phyloP scores from a whole-genome alignment of 2,329 filamentous ascomycete genomes.

The Exophiala bonariae region DNA sequence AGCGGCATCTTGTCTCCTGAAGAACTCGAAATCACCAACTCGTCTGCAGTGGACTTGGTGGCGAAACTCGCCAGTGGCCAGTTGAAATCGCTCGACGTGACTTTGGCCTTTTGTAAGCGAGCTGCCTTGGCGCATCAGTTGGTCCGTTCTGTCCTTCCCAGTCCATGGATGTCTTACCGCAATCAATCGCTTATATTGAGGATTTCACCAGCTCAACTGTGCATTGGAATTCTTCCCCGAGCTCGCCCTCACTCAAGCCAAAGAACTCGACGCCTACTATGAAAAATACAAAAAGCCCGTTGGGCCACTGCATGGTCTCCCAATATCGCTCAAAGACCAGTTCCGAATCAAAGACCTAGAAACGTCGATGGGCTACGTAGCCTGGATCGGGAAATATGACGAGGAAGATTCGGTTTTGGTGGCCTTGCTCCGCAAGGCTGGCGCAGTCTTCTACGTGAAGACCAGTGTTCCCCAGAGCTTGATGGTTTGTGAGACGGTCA shows the following conservation, averaged over 20 bases:
- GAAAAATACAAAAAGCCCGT: constrained; percentile 30
- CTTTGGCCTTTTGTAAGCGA: constrained; percentile 42
- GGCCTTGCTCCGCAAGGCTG: constrained; percentile 32
- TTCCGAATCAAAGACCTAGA: constrained; percentile 50
- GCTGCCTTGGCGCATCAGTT: constrained; percentile 39
- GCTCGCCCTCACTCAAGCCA: constrained; percentile 48
- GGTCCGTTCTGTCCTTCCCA: constrained; percentile 44
- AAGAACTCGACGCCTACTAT: constrained; percentile 59
- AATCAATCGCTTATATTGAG: neutral
- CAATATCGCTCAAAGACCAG: constrained; percentile 53
- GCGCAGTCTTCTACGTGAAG: constrained; percentile 53
- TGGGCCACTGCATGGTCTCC: constrained; percentile 63
- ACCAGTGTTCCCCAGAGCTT: constrained; percentile 52
- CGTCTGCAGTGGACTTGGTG: constrained; percentile 22
- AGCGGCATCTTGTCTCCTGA: constrained; percentile 20
- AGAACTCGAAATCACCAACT: constrained; percentile 24
- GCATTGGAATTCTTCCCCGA: constrained; percentile 48
- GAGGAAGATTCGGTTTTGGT: constrained; percentile 27
- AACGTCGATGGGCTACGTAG: constrained; percentile 62
- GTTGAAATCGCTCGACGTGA: constrained; percentile 34
- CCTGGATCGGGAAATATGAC: constrained; percentile 51
- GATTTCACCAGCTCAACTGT: constrained; percentile 11
- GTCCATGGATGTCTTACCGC: constrained; percentile 35
- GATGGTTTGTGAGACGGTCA: constrained; percentile 56
- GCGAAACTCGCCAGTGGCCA: constrained; percentile 7